Conservation (phyloP, 345 rosid species). For the Conringia planisiliqua region DNA sequence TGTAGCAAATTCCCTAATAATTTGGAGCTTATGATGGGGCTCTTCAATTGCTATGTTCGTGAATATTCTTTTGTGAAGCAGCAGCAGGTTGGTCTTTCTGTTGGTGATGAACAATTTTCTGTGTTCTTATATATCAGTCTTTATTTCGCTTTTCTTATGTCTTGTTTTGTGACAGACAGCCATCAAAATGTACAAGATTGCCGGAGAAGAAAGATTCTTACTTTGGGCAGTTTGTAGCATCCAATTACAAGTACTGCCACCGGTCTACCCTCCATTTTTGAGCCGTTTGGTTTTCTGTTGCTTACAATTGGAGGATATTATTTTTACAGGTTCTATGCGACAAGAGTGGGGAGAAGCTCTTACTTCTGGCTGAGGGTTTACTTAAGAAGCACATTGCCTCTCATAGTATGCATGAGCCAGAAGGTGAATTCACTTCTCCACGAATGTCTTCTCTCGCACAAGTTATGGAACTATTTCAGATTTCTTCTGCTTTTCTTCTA, state of each 20-base stretch:
- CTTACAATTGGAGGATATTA: conserved; percentile 16
- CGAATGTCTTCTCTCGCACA: conserved; percentile 10
- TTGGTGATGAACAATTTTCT: neutral
- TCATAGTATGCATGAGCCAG: conserved; percentile 97
- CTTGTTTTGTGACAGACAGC: conserved; percentile 67
- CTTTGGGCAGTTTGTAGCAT: conserved; percentile 99
- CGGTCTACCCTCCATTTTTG: neutral
- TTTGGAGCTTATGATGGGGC: conserved; percentile 93
- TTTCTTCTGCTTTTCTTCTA: conserved; percentile 1
- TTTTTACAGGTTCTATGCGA: conserved; percentile 73
- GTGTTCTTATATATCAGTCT: neutral
- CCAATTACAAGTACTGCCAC: conserved; percentile 75
- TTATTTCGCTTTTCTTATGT: conserved; percentile 12
- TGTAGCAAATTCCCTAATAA: conserved; percentile 74
- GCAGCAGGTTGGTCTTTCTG: conserved; percentile 71
- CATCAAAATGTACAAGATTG: conserved; percentile 91
- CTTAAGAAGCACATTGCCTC: conserved; percentile 85
- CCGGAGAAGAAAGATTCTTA: conserved; percentile 89
- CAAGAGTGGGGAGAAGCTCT: conserved; percentile 78
- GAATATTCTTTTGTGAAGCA: conserved; percentile 94
- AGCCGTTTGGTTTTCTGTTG: conserved; percentile 8
- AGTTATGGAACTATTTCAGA: neutral
- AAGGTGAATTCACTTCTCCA: conserved; percentile 44
- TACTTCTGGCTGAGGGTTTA: conserved; percentile 86
- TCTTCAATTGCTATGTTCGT: conserved; percentile 92